phyloP scores from a whole-genome alignment of 73 alveolate species.

The Paramecium bursaria region DNA sequence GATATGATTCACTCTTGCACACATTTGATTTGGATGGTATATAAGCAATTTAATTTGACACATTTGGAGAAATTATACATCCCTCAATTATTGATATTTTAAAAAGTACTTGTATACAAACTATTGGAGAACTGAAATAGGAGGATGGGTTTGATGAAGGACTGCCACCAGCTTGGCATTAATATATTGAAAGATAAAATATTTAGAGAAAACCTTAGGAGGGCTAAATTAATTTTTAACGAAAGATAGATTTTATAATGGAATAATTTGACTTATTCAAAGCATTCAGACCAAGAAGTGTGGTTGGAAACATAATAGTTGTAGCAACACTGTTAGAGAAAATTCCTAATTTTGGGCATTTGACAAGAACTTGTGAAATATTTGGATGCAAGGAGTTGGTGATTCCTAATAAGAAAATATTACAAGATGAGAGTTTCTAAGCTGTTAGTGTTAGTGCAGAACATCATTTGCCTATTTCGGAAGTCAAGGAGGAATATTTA shows the following conservation, averaged over 20 bases:
- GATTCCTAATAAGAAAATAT: constrained; percentile 77
- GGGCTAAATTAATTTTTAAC: constrained; percentile 35
- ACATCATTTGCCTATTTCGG: constrained; percentile 86
- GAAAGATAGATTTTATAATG: constrained; percentile 60
- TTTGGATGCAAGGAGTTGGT: constrained; percentile 88
- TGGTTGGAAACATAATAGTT: constrained; percentile 73
- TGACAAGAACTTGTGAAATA: constrained; percentile 93
- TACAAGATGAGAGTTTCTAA: constrained; percentile 76
- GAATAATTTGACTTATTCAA: constrained; percentile 64
- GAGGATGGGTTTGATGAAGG: constrained; percentile 35
- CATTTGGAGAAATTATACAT: constrained; percentile 67
- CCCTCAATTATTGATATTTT: constrained; percentile 57
- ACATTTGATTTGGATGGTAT: constrained; percentile 67
- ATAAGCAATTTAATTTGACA: constrained; percentile 28
- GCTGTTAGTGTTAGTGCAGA: constrained; percentile 88
- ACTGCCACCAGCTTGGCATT: constrained; percentile 63
- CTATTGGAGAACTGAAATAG: constrained; percentile 48
- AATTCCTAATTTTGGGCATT: constrained; percentile 92
- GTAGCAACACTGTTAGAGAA: constrained; percentile 85
- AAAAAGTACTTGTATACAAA: constrained; percentile 57
- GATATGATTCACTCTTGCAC: constrained; percentile 53
- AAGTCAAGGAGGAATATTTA: constrained; percentile 82
- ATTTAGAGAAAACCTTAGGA: background rate
- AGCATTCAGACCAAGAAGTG: constrained; percentile 41
- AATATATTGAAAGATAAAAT: constrained; percentile 59